These are phyloP conservation scores for Stromatinia cepivora DNA, from an alignment of 2,329 filamentous ascomycete species.

Conservation along the genomic window DNA sequence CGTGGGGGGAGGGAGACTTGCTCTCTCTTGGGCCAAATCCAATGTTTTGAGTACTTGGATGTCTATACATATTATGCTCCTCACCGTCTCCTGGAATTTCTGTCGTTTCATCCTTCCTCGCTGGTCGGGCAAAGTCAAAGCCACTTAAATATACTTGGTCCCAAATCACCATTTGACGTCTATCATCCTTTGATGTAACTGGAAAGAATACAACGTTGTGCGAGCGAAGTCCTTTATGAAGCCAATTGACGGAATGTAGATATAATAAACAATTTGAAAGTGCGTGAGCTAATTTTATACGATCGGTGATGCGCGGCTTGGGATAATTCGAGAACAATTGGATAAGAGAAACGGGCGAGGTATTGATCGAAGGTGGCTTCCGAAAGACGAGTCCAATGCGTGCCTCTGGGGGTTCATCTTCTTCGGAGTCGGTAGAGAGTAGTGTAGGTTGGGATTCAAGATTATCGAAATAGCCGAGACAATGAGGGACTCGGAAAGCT, in stretches of 20 bases:
- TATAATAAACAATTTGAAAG: slow-evolving; percentile 55
- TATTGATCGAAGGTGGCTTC: slow-evolving; percentile 45
- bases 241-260: slow-evolving; percentile 56
- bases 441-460: slow-evolving; percentile 28
- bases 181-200: slow-evolving; percentile 19
- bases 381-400: slow-evolving; percentile 57
- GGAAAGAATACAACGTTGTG: slow-evolving; percentile 56
- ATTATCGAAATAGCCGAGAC: slow-evolving; percentile 53
- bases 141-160: slow-evolving; percentile 50
- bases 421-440: slow-evolving; percentile 34
- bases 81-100: slow-evolving; percentile 49
- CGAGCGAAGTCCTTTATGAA: slow-evolving; percentile 58
- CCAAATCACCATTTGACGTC: slow-evolving; percentile 41
- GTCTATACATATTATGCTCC: slow-evolving; percentile 52
- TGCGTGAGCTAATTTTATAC: slow-evolving; percentile 52
- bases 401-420: slow-evolving; percentile 46
- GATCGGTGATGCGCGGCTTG: slow-evolving; percentile 52
- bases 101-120: slow-evolving; percentile 51
- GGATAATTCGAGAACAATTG: slow-evolving; percentile 47
- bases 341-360: slow-evolving; percentile 50
- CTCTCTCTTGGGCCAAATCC: slow-evolving; percentile 28
- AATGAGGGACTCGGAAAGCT: slow-evolving; percentile 52
- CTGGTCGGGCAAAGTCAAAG: slow-evolving; percentile 57
- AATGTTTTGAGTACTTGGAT: slow-evolving; percentile 41
- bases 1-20: neutral